These are phyloP conservation scores for Ophiostoma sp. DNA, from an alignment of 2,329 filamentous ascomycete genomes.

Conservation along the genomic window DNA sequence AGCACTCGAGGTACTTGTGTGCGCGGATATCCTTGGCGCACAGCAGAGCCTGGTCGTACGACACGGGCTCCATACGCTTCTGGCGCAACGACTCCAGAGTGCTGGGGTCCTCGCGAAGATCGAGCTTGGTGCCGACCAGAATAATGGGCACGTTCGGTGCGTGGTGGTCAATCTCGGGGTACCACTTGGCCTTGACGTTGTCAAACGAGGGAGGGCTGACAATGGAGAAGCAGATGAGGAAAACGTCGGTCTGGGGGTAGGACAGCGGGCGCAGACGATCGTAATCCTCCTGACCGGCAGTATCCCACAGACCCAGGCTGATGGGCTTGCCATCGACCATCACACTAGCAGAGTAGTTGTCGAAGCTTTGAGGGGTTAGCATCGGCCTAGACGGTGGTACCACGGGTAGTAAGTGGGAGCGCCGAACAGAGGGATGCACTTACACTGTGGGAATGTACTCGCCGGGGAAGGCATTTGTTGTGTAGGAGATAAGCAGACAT, in stretches of 20 bases:
- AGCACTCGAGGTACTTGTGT: constrained; percentile 97
- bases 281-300: constrained; percentile 97
- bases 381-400: too few species aligned
- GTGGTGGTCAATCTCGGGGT: constrained; percentile 94
- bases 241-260: constrained; percentile 97
- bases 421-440: constrained; percentile 36
- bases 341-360: constrained; percentile 98
- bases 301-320: constrained; percentile 96
- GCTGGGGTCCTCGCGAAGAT: constrained; percentile 81
- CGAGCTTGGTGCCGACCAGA: constrained; percentile 92
- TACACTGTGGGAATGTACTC: constrained; percentile 99
- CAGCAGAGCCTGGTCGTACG: constrained; percentile 83
- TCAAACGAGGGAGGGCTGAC: constrained; percentile 97
- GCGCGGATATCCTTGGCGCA: constrained; percentile 93
- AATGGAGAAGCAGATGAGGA: constrained; percentile 97
- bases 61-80: constrained; percentile 96
- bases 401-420: not conserved
- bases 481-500: constrained; percentile 98
- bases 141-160: constrained; percentile 94
- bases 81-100: constrained; percentile 77
- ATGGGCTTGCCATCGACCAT: constrained; percentile 99
- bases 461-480: constrained; percentile 98
- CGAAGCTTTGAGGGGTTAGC: constrained; percentile 58
- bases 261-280: constrained; percentile 90
- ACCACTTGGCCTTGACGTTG: constrained; percentile 99